phyloP scores from a whole-genome alignment of 352 stramenopile species.

The Phytophthora colocasiae region DNA sequence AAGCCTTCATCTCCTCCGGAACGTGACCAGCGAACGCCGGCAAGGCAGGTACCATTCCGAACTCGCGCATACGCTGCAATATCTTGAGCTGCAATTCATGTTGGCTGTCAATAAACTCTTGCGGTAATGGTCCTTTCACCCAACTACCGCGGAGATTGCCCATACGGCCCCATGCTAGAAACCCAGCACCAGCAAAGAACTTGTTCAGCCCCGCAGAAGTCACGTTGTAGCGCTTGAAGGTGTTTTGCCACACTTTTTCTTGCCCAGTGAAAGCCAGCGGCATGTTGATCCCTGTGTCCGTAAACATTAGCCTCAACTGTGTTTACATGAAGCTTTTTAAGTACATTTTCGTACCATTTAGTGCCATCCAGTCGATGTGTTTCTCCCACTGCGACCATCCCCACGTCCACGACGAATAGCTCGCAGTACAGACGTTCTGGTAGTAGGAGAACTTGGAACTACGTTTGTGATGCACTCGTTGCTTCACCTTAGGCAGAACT shows the following conservation, averaged over 20 bases:
- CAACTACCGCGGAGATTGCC: constrained; percentile 89
- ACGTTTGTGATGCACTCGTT: constrained; percentile 55
- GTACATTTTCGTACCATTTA: constrained; percentile 63
- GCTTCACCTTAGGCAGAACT: constrained; percentile 52
- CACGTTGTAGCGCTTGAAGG: constrained; percentile 86
- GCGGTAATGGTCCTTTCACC: constrained; percentile 83
- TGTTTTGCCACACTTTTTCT: constrained; percentile 90
- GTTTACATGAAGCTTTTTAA: no score
- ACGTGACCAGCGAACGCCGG: constrained; percentile 91
- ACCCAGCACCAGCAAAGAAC: constrained; percentile 90
- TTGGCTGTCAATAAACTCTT: constrained; percentile 88
- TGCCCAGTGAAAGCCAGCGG: constrained; percentile 91
- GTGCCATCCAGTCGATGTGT: constrained; percentile 94
- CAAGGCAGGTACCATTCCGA: constrained; percentile 91
- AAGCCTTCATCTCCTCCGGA: constrained; percentile 76
- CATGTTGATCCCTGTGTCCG: constrained; percentile 78
- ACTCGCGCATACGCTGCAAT: constrained; percentile 78
- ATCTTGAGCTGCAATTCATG: constrained; percentile 81
- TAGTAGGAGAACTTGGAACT: constrained; percentile 89
- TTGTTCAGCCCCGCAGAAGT: constrained; percentile 78
- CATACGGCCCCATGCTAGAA: constrained; percentile 90
- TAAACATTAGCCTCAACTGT: no score
- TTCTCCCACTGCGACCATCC: constrained; percentile 89
- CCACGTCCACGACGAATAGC: constrained; percentile 92
- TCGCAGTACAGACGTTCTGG: constrained; percentile 93